phyloP scores from a whole-genome alignment of 352 stramenopile species.

The Pythium sukuiense region DNA sequence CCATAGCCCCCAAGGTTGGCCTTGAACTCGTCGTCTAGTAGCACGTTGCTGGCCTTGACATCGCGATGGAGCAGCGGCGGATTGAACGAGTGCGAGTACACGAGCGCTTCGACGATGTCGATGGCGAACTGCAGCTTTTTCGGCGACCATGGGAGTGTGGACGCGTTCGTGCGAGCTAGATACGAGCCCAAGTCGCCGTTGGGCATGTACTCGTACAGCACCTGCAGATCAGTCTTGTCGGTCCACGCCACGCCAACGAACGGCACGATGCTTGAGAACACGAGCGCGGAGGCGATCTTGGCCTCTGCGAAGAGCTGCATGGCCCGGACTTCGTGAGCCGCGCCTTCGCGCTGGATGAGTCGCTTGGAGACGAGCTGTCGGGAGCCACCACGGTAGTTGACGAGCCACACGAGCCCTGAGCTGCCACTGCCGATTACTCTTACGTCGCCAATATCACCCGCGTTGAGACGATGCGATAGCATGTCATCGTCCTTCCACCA shows the following conservation, averaged over 20 bases:
- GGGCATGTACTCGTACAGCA: neutral
- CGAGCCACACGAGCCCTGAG: neutral
- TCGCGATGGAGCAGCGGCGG: neutral
- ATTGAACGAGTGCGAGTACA: constrained; percentile 3
- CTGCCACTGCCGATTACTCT: neutral
- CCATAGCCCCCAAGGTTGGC: neutral
- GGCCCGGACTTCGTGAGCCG: neutral
- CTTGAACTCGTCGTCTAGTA: neutral
- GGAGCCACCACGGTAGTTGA: neutral
- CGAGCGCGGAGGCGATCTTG: neutral
- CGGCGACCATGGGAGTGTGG: neutral
- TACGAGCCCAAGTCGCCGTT: neutral
- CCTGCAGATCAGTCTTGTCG: neutral
- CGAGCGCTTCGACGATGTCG: constrained; percentile 2
- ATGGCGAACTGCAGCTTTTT: neutral
- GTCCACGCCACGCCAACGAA: neutral
- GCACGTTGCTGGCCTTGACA: neutral
- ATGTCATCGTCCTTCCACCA: neutral
- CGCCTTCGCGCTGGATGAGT: neutral
- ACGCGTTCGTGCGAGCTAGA: neutral
- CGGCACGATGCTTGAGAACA: neutral
- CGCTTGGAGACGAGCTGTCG: neutral
- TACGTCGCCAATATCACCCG: neutral
- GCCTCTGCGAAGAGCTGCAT: neutral
- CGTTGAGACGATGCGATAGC: neutral